phyloP scores from a whole-genome alignment of 352 stramenopile species.

The Phytopythium vexans region DNA sequence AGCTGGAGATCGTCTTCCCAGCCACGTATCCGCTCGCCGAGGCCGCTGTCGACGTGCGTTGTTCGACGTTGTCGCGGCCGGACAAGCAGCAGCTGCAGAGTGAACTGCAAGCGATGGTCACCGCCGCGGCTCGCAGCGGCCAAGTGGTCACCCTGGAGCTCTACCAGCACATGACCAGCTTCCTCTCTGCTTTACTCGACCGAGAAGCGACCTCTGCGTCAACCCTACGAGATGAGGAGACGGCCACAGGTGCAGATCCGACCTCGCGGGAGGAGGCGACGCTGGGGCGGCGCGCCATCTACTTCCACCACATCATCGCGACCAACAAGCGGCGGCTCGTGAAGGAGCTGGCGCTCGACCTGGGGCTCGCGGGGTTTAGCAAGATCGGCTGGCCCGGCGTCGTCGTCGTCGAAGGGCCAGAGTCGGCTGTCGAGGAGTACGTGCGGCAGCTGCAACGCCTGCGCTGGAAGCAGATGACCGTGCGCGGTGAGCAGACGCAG shows the following conservation, averaged over 20 bases:
- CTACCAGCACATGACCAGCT: constrained; percentile 60
- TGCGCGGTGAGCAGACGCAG: constrained; percentile 67
- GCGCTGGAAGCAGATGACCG: constrained; percentile 78
- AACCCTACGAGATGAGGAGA: background rate
- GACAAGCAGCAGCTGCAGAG: constrained; percentile 37
- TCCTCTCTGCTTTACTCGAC: constrained; percentile 25
- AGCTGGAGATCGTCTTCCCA: constrained; percentile 48
- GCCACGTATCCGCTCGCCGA: constrained; percentile 28
- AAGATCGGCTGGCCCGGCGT: constrained; percentile 85
- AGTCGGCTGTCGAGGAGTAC: constrained; percentile 59
- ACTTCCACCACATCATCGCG: constrained; percentile 85
- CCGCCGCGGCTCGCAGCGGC: constrained; percentile 15
- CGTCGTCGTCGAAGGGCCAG: constrained; percentile 66
- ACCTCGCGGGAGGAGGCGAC: constrained; percentile 6
- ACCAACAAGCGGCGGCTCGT: constrained; percentile 66
- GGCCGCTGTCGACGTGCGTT: constrained; percentile 43
- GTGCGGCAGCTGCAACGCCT: constrained; percentile 70
- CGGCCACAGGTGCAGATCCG: background rate
- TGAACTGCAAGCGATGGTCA: constrained; percentile 28
- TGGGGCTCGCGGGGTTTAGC: constrained; percentile 61
- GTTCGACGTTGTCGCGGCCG: constrained; percentile 36
- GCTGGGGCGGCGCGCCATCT: constrained; percentile 72
- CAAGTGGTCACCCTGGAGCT: constrained; percentile 55
- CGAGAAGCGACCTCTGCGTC: background rate
- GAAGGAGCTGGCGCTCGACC: constrained; percentile 66